Percentiles rank a stretch among this genome's conserved stretches.
These are phyloP conservation scores for Dissoconium aciculare DNA, from an alignment of 2,329 filamentous ascomycete species.

Conservation along the genomic window DNA sequence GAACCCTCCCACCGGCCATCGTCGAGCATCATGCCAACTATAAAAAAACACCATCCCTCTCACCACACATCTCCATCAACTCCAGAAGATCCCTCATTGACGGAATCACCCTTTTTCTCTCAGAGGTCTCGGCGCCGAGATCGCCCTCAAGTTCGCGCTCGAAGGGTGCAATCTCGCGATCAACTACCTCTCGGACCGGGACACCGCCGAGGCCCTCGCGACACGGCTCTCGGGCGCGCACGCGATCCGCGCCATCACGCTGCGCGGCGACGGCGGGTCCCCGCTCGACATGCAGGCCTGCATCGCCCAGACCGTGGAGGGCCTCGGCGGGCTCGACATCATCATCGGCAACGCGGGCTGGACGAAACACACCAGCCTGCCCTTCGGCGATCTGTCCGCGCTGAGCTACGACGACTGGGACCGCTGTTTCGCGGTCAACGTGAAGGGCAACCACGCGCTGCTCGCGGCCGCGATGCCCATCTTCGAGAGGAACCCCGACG, in stretches of 20 bases:
- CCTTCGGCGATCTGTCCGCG: slow-evolving; percentile 44
- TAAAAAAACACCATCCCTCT: not conserved
- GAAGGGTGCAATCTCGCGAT: slow-evolving; percentile 55
- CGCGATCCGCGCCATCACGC: slow-evolving; percentile 36
- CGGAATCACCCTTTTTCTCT: slow-evolving; percentile 15
- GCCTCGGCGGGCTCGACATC: slow-evolving; percentile 58
- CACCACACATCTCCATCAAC: slow-evolving; percentile 1
- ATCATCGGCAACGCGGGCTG: slow-evolving; percentile 63
- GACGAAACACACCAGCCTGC: slow-evolving; percentile 43
- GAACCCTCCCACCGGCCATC: too few relatives aligned
- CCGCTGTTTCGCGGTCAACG: slow-evolving; percentile 50
- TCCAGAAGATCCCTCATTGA: slow-evolving; percentile 5
- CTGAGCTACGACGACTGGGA: slow-evolving; percentile 49
- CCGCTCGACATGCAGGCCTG: slow-evolving; percentile 44
- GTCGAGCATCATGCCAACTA: not conserved
- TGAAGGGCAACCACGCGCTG: slow-evolving; percentile 27
- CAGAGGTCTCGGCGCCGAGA: slow-evolving; percentile 57
- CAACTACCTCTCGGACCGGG: slow-evolving; percentile 52
- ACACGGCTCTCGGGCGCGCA: slow-evolving; percentile 39
- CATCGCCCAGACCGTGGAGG: slow-evolving; percentile 43
- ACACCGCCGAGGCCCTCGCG: slow-evolving; percentile 45
- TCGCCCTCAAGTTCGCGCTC: slow-evolving; percentile 51
- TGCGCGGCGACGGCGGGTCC: slow-evolving; percentile 53
- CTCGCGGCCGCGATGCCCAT: slow-evolving; percentile 35
- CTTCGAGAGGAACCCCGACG: slow-evolving; percentile 47